Evolutionary conservation across 2,329 filamentous ascomycete genomes (phyloP).

Genomic region (Calycina herbarum): DNA sequence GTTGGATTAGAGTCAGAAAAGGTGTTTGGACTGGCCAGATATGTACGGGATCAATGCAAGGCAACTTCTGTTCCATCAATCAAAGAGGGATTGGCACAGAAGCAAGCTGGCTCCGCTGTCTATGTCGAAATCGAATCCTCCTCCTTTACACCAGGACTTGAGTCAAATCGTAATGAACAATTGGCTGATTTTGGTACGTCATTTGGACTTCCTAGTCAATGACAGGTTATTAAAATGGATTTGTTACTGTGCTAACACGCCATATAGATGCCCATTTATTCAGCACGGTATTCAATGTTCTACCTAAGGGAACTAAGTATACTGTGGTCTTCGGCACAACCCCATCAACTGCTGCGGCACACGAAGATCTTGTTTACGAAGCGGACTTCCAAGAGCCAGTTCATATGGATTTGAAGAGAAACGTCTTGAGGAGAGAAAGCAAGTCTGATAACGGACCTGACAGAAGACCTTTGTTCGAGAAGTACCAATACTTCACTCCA

Average conservation of each 20-base stretch:
- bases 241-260: not conserved
- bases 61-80: conserved; percentile 27
- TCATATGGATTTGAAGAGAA: conserved; percentile 74
- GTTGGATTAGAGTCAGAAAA: conserved; percentile 47
- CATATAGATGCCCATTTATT: conserved; percentile 30
- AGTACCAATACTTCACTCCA: conserved; percentile 91
- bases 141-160: not conserved
- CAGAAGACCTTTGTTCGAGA: conserved; percentile 71
- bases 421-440: conserved; percentile 35
- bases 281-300: conserved; percentile 40
- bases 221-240: not conserved
- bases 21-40: conserved; percentile 43
- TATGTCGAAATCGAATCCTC: conserved; percentile 1
- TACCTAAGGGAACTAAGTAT: conserved; percentile 48
- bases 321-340: conserved; percentile 76
- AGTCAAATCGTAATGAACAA: not conserved
- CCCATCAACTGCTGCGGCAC: conserved; percentile 38
- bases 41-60: conserved; percentile 50
- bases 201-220: not conserved
- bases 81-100: conserved; percentile 7
- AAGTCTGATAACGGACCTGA: conserved; percentile 43
- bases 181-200: conserved; percentile 2
- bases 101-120: conserved; percentile 2
- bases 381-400: conserved; percentile 61
- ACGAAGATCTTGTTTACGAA: conserved; percentile 52